Percentiles rank a stretch among this genome's conserved stretches.
Evolutionary conservation across 805 yeast species (phyloP).

Genomic region (Candida nitratophila): DNA sequence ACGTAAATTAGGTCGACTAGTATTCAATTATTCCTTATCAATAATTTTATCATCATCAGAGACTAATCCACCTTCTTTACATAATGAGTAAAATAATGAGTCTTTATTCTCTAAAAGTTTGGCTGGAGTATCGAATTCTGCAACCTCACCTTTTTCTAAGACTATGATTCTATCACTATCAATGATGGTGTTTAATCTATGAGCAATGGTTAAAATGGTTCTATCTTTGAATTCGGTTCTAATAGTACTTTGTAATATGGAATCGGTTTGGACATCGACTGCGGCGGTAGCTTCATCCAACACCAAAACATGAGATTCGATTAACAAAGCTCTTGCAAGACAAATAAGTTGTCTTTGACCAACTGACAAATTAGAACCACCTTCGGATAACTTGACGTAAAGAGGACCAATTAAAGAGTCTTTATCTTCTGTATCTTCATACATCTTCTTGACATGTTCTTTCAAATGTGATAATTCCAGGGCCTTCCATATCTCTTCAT

Average conservation of each 20-base stretch:
- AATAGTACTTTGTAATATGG: constrained; percentile 70
- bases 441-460: constrained; percentile 49
- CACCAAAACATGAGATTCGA: constrained; percentile 55
- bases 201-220: constrained; percentile 81
- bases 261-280: constrained; percentile 80
- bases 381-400: constrained; percentile 22
- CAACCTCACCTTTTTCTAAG: constrained; percentile 66
- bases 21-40: background rate
- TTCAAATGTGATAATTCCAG: constrained; percentile 74
- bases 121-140: constrained; percentile 69
- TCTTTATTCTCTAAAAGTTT: constrained; percentile 57
- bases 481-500: constrained; percentile 79
- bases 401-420: constrained; percentile 27
- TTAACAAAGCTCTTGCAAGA: constrained; percentile 69
- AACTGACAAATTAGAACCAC: constrained; percentile 64
- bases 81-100: constrained; percentile 72
- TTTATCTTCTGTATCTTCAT: constrained; percentile 36
- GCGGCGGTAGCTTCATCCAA: constrained; percentile 88
- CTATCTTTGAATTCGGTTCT: constrained; percentile 67
- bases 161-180: constrained; percentile 76
- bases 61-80: constrained; percentile 67
- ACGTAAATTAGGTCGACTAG: too few relatives aligned
- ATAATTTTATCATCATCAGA: constrained; percentile 9
- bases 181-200: constrained; percentile 74
- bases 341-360: constrained; percentile 89